A percentile compares a stretch with the other conserved stretches of the same genome.
Evolutionary conservation across 768 basidiomycete species (phyloP).

Genomic region (Amanita pallidorosea): DNA sequence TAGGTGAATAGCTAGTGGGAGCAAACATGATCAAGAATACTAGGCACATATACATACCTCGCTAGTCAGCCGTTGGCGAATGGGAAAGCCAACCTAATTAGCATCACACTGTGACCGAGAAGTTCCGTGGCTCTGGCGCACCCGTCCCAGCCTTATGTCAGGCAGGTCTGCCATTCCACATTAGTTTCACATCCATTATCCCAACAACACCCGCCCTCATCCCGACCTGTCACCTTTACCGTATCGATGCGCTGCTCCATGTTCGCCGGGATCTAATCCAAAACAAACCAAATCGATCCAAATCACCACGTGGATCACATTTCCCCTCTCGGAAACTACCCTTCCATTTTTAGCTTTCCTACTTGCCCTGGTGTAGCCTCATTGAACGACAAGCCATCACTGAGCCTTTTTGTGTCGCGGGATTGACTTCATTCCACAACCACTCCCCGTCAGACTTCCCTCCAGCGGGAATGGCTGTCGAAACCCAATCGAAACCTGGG

Average conservation of each 20-base stretch:
- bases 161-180: background rate
- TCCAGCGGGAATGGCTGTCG: too few relatives aligned
- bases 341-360: background rate
- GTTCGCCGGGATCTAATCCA: background rate
- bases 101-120: conserved; percentile 3
- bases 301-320: background rate
- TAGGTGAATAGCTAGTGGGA: conserved; percentile 3
- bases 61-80: background rate
- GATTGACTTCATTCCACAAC: too few relatives aligned
- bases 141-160: background rate
- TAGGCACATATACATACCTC: conserved; percentile 6
- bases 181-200: background rate
- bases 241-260: background rate
- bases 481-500: too few relatives aligned
- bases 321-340: background rate
- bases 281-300: background rate
- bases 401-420: background rate
- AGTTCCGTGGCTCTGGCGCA: background rate
- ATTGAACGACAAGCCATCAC: background rate
- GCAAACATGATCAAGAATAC: background rate
- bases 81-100: background rate
- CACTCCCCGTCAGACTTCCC: too few relatives aligned
- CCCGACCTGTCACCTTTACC: background rate
- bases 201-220: background rate
- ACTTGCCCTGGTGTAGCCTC: background rate